Evolutionary conservation across 1,284 basidiomycete genomes (phyloP).

Genomic region (Cryptococcus depauperatus): DNA sequence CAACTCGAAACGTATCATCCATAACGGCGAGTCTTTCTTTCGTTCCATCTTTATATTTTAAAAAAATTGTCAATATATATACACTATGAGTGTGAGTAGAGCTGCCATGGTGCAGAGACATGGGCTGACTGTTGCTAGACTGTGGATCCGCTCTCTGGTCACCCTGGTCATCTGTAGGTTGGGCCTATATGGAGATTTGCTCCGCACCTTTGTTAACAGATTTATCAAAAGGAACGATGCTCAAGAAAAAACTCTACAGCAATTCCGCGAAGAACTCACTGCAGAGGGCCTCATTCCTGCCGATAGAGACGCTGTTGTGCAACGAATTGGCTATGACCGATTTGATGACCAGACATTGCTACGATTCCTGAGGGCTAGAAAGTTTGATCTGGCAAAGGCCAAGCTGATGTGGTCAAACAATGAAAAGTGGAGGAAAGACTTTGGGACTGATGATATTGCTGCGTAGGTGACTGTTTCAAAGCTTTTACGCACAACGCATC

Average conservation of each 20-base stretch:
- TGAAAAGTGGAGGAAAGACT: slow-evolving; percentile 87
- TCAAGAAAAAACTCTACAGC: slow-evolving; percentile 65
- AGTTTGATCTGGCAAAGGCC: slow-evolving; percentile 75
- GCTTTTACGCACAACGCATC: background rate
- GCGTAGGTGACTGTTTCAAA: slow-evolving; percentile 51
- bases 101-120: too few relatives aligned
- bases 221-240: slow-evolving; percentile 45
- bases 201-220: background rate
- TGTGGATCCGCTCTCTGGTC: slow-evolving; percentile 63
- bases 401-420: slow-evolving; percentile 76
- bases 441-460: slow-evolving; percentile 77
- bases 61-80: too few relatives aligned
- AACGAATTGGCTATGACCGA: slow-evolving; percentile 50
- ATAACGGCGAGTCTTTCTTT: too few relatives aligned
- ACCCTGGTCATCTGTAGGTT: slow-evolving; percentile 65
- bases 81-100: too few relatives aligned
- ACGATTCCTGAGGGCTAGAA: slow-evolving; percentile 85
- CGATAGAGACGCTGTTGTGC: slow-evolving; percentile 31
- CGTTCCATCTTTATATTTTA: too few relatives aligned
- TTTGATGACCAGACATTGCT: slow-evolving; percentile 75
- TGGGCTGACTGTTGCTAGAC: too few relatives aligned
- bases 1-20: too few relatives aligned
- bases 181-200: too few relatives aligned
- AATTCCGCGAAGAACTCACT: slow-evolving; percentile 59
- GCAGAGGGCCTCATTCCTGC: slow-evolving; percentile 35